Evolutionary conservation across 2,329 filamentous ascomycete genomes (phyloP).

Genomic region (Magnaporthiopsis incrustans): DNA sequence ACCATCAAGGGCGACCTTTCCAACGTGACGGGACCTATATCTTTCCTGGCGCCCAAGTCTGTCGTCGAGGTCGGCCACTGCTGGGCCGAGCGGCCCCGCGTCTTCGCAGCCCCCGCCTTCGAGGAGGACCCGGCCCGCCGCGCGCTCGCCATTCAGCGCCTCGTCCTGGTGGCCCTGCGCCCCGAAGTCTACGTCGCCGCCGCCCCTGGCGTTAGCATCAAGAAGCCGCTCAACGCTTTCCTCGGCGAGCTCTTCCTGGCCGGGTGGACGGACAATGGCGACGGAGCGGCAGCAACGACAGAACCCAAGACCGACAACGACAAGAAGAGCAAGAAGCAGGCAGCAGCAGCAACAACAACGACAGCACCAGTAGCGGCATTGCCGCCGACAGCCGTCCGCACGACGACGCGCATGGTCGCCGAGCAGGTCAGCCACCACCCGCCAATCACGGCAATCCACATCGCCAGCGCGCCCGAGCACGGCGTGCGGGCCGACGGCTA

Average conservation of each 20-base stretch:
- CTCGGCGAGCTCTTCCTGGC: conserved; percentile 42
- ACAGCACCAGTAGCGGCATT: conserved; percentile 9
- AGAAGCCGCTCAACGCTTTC: conserved; percentile 46
- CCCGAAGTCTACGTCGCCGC: conserved; percentile 40
- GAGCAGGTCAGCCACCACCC: conserved; percentile 48
- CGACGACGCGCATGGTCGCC: conserved; percentile 26
- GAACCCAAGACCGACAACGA: background rate
- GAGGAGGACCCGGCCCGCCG: conserved; percentile 34
- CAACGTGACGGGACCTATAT: conserved; percentile 43
- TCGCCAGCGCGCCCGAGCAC: conserved; percentile 29
- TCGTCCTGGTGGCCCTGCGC: conserved; percentile 37
- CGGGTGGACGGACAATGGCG: conserved; percentile 24
- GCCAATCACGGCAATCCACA: conserved; percentile 44
- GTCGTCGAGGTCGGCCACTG: conserved; percentile 43
- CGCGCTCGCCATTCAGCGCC: conserved; percentile 36
- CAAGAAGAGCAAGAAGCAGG: conserved; percentile 4
- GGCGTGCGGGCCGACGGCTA: conserved; percentile 41
- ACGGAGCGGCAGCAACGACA: conserved; percentile 8
- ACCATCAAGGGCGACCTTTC: conserved; percentile 41
- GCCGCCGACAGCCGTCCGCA: background rate
- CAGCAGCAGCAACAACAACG: conserved; percentile 4
- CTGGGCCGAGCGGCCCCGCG: conserved; percentile 38
- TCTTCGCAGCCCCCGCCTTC: conserved; percentile 38
- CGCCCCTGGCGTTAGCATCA: conserved; percentile 37
- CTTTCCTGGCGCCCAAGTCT: conserved; percentile 38